Evolutionary conservation across 768 basidiomycete species (phyloP).

Genomic region (Termitomyces sp.): DNA sequence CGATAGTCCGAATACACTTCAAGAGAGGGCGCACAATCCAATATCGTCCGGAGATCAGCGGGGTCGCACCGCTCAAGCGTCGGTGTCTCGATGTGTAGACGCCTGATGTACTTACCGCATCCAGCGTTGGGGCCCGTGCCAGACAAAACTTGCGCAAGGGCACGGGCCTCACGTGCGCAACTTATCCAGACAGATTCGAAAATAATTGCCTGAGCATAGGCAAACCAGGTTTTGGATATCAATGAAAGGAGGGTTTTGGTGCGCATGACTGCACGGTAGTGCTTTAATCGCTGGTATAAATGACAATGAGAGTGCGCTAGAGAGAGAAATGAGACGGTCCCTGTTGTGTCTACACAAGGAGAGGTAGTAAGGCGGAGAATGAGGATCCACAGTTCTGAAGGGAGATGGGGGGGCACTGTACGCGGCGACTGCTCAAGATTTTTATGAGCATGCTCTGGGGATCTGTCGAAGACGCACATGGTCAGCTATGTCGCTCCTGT

Average conservation of each 20-base stretch:
- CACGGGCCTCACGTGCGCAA: constrained; percentile 43
- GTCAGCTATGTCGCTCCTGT: not conserved
- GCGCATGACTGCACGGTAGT: constrained; percentile 42
- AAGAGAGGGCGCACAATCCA: constrained; percentile 57
- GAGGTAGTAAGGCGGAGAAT: constrained; percentile 55
- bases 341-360: constrained; percentile 34
- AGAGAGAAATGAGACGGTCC: constrained; percentile 55
- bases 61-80: constrained; percentile 60
- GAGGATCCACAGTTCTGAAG: constrained; percentile 61
- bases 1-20: constrained; percentile 59
- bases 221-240: constrained; percentile 53
- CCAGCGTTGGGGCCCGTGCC: constrained; percentile 25
- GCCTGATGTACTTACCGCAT: constrained; percentile 47
- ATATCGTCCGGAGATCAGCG: constrained; percentile 59
- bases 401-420: constrained; percentile 34
- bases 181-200: constrained; percentile 72
- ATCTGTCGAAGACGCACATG: not conserved
- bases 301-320: constrained; percentile 31
- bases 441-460: not conserved
- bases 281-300: constrained; percentile 27
- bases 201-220: constrained; percentile 45
- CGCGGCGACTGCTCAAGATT: not conserved
- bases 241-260: constrained; percentile 45
- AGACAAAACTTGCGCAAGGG: constrained; percentile 27
- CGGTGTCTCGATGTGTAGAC: constrained; percentile 68